Base-by-base conservation (phyloP, 805 yeast genomes). In the Monosporozyma yasuniensis region DNA sequence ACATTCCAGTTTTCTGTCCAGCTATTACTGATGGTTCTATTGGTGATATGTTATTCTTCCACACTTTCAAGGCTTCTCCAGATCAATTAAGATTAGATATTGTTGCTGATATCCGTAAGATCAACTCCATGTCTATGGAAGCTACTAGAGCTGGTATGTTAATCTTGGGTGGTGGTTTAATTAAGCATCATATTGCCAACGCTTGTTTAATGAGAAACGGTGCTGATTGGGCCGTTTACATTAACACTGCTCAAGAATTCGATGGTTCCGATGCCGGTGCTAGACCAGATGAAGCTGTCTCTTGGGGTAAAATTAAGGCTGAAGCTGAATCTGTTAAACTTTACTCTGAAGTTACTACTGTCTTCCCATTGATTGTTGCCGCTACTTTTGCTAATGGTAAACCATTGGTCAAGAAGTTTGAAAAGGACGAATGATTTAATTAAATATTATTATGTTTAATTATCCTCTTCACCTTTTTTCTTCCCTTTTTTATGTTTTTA, bases 251-350 rank as follows among this genome's bases (percentile, higher is more conserved):
- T 44, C 98, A 93, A 71, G 99, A 93, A 67, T 93, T 89, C 61
- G 99, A 93, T 65, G 99, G 99, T 44, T 87, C 96, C 22, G 99
- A 93, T 68, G 98, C 99, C 10, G 99, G 99, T 56, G 99, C 99
- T 5, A 80, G 99, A 66, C 98, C 98, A 1, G 99, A 93, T 67
- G 99, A 93, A 72, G 99, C 99, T 25, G 85, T 93, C 48, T 85
- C 96, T 38, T 93, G 99, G 99, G 99, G 99, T 56, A 93, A 93
- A 69, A 93, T 93, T 70, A 90, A 88, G 72, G 85, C 96, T 5
- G 96, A 88, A 41, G 99, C 99, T 28, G 80, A 79, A 61, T 79
- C 83, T 52, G 95, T 89, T 50, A 93, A 93, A 71, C 90, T 93
- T 43, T 93, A 87, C 61, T 95, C 96, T 14, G 99, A 93, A 66